A percentile compares a stretch with the other conserved stretches of the same genome.
phyloP scores from a whole-genome alignment of 495 filamentous ascomycete genomes.

The Jackrogersella minutella region DNA sequence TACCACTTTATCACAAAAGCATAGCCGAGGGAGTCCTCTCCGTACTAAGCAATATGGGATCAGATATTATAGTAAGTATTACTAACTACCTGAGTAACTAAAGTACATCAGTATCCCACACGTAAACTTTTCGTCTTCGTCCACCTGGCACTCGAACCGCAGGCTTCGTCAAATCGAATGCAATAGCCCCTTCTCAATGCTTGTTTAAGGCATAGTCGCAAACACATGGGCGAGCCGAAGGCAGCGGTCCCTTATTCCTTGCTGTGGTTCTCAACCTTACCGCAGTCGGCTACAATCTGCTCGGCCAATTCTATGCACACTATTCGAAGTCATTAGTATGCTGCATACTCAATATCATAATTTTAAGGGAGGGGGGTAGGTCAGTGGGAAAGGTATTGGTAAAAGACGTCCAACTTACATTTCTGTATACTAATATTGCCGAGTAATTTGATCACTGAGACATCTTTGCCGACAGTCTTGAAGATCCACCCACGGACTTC shows the following conservation, averaged over 20 bases:
- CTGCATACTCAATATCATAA: background rate
- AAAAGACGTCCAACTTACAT: slow-evolving; percentile 26
- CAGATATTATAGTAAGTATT: background rate
- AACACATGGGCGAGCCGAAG: background rate
- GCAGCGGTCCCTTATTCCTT: background rate
- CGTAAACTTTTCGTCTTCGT: background rate
- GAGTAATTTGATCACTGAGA: slow-evolving; percentile 58
- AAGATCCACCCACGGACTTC: slow-evolving; percentile 70
- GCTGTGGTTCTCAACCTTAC: background rate
- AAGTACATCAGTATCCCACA: background rate
- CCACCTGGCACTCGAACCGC: background rate
- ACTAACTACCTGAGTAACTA: background rate
- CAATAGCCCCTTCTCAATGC: background rate
- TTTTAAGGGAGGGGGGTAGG: background rate
- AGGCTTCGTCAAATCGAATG: background rate
- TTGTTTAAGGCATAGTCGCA: background rate
- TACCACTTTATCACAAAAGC: background rate
- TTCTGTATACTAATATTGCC: slow-evolving; percentile 42
- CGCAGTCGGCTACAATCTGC: slow-evolving; percentile 27
- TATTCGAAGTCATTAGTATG: slow-evolving; percentile 17
- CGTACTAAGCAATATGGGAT: background rate
- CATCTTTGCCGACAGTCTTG: slow-evolving; percentile 49
- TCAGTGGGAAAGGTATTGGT: background rate
- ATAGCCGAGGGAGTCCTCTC: background rate
- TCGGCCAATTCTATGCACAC: slow-evolving; percentile 35